Evolutionary conservation across 257 asterid genomes (phyloP), one percentile per base, ranked within the genome.

Genomic region (Nicotiana sylvestris): DNA sequence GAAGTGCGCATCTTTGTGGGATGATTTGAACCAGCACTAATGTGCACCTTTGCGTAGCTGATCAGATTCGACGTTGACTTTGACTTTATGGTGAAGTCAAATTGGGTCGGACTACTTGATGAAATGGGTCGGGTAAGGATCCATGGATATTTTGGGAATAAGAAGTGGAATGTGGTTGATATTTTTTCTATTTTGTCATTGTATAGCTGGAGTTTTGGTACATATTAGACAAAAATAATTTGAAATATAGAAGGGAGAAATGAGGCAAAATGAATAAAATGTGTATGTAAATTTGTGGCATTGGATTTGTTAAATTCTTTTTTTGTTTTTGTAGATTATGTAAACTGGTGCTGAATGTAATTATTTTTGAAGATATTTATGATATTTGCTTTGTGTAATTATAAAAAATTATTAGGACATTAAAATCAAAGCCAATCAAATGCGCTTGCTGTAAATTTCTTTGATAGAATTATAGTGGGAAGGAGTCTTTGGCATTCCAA

Each of bases 1-100:
- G 89, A 85, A 91, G 61, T 96, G 98, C 88, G 90, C 97, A 74
- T 88, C 97, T 83, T 81, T 96, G 90, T 96, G 98, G 98, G 93
- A 94, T 83, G 82, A 70, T 37, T 81, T 95, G 87, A 92, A 82
- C 51, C 86, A 83, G 65, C 43, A 76, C 87, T 88, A 87, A 85
- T 66, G 46, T 88, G 92, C 83, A 81, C 88, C 3, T 1, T 11
- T 16, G 33, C 0, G 30, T 51, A 21, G 80, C n/a, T 6, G 18
- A 33, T 33, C 3, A 18, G 17, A 15, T 4, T 82, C 7, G 49
- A 39, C 51, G 1, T 43, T 43, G 39, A 35, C 62, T 6, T 62
- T 21, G 32, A 64, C 4, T 29, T 64, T 0, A 0, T 2, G 0
- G 32, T 18, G 8, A 29, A 65, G 35, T 62, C 62, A 49, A 62